Percentiles rank a stretch among this genome's conserved stretches.
Evolutionary conservation across 768 basidiomycete species (phyloP).

Genomic region (Trametopsis cervina): DNA sequence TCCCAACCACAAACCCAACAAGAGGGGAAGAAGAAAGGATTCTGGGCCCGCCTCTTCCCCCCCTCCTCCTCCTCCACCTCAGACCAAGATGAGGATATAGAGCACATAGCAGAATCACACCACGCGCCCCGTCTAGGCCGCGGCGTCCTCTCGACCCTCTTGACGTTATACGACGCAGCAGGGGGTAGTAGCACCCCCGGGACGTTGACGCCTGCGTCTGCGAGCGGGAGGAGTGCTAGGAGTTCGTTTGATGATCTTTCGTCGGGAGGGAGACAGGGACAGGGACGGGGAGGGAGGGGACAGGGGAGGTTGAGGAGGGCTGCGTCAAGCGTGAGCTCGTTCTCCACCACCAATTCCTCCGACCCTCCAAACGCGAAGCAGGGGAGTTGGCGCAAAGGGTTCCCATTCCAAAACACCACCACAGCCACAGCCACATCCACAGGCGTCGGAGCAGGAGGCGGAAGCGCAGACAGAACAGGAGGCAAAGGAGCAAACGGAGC

Average conservation of each 20-base stretch:
- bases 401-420: slow-evolving; percentile 9
- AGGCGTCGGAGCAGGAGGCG: background rate
- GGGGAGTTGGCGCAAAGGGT: slow-evolving; percentile 14
- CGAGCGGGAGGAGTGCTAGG: too few species aligned
- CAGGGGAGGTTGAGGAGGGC: background rate
- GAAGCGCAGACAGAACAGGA: background rate
- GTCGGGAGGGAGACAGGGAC: too few species aligned
- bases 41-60: slow-evolving; percentile 6
- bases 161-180: slow-evolving; percentile 53
- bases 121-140: slow-evolving; percentile 26
- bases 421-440: background rate
- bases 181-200: slow-evolving; percentile 13
- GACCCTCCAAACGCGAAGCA: too few species aligned
- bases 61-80: slow-evolving; percentile 9
- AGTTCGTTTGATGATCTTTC: too few species aligned
- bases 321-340: slow-evolving; percentile 17
- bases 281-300: too few species aligned
- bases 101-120: slow-evolving; percentile 18
- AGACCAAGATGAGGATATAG: slow-evolving; percentile 14
- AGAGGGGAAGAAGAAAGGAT: slow-evolving; percentile 31
- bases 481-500: slow-evolving; percentile 35
- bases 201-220: background rate
- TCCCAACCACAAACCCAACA: slow-evolving; percentile 31
- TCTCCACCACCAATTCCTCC: slow-evolving; percentile 18
- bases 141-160: slow-evolving; percentile 59